Percentiles rank a stretch among this genome's conserved stretches.
These are phyloP conservation scores for Cladophialophora psammophila DNA, from an alignment of 2,329 filamentous ascomycete species.

Conservation along the genomic window DNA sequence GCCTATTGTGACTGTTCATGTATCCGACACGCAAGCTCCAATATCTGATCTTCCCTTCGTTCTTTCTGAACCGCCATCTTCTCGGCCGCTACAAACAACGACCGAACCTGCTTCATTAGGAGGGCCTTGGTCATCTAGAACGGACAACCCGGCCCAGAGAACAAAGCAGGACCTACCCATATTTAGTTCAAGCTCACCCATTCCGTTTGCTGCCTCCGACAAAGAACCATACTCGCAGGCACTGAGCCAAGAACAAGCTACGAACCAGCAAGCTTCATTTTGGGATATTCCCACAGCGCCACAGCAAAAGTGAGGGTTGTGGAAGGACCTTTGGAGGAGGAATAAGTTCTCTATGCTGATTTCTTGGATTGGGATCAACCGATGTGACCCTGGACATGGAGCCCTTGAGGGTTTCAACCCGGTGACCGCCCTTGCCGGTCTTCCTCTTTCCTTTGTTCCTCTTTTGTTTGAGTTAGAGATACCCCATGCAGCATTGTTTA, in stretches of 20 bases:
- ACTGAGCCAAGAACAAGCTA: not conserved
- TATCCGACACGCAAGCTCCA: not conserved
- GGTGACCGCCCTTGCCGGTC: not conserved
- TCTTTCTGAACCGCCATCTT: not conserved
- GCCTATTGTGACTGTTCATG: not conserved
- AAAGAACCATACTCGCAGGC: conserved; percentile 1
- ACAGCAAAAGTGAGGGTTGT: conserved; percentile 6
- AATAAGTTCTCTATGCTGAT: not conserved
- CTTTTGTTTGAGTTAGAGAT: conserved; percentile 30
- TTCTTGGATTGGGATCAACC: not conserved
- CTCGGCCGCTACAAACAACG: not conserved
- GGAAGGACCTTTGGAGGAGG: not conserved
- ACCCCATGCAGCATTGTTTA: conserved; percentile 31
- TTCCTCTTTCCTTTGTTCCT: conserved; percentile 12
- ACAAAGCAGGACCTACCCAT: conserved; percentile 57
- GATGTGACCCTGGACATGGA: not conserved
- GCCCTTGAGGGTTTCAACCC: not conserved
- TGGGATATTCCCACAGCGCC: conserved; percentile 58
- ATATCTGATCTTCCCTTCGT: not conserved
- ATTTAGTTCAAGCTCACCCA: conserved; percentile 56
- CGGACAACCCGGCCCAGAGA: conserved; percentile 33
- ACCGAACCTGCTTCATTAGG: not conserved
- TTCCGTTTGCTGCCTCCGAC: conserved; percentile 49
- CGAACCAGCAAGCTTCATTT: conserved; percentile 10
- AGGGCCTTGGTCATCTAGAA: conserved; percentile 12